Conservation (phyloP, 2,329 filamentous ascomycete genomes). For the Colletotrichum sp. region DNA sequence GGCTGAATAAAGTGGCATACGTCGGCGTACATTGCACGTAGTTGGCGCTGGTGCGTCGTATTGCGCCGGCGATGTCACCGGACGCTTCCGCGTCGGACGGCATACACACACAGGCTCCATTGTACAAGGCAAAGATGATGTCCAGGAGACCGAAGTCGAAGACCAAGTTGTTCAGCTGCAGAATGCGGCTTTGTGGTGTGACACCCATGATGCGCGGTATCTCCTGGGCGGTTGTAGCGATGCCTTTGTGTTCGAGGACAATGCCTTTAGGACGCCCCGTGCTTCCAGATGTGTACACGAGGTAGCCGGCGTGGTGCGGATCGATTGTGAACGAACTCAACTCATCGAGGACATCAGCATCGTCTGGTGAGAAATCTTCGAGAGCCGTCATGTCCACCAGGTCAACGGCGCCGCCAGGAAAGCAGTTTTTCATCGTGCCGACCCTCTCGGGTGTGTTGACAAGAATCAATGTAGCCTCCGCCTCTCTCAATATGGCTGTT, state of each 20-base stretch:
- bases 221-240: neutral
- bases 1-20: neutral
- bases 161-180: neutral
- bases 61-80: neutral
- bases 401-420: neutral
- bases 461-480: neutral
- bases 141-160: neutral
- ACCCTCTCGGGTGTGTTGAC: neutral
- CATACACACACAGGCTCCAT: neutral
- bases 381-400: neutral
- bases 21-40: neutral
- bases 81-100: neutral
- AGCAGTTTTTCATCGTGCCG: neutral
- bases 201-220: neutral
- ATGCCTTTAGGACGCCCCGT: neutral
- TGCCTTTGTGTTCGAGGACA: neutral
- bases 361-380: accelerated
- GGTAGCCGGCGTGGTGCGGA: neutral
- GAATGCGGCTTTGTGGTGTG: neutral
- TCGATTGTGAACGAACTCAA: neutral
- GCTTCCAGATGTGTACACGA: neutral
- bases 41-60: neutral
- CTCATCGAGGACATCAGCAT: accelerated
- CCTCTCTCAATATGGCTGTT: neutral
- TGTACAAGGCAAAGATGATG: neutral